These are phyloP conservation scores for Calonectria naviculata DNA, from an alignment of 2,329 filamentous ascomycete species.

Conservation along the genomic window DNA sequence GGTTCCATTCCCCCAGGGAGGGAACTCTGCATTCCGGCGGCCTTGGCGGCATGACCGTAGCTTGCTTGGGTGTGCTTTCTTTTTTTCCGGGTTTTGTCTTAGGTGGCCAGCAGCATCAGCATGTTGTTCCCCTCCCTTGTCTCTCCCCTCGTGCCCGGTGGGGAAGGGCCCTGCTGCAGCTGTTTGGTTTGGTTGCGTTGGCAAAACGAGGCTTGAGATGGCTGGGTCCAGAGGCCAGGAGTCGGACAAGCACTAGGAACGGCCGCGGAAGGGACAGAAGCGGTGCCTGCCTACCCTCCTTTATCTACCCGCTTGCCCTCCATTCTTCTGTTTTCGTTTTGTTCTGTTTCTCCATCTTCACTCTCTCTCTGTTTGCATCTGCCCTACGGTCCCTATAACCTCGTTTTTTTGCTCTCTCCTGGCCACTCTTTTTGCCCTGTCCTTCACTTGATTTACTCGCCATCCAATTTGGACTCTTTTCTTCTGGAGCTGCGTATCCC, in stretches of 20 bases:
- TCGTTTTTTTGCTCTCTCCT: conserved; percentile 16
- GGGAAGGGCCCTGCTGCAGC: not conserved
- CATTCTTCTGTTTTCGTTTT: not conserved
- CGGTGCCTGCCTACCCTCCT: not conserved
- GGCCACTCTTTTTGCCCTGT: conserved; percentile 17
- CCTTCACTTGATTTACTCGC: conserved; percentile 26
- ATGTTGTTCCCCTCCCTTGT: not conserved
- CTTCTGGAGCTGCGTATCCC: not conserved
- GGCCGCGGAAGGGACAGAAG: not conserved
- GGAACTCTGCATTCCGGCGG: not conserved
- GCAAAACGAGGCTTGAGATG: conserved; percentile 2
- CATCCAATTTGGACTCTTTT: not conserved
- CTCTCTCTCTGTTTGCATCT: not conserved
- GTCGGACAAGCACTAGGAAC: not conserved
- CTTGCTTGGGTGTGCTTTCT: not conserved
- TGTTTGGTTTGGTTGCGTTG: not conserved
- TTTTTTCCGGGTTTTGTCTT: not conserved
- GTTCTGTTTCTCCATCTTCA: not conserved
- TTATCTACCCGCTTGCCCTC: not conserved
- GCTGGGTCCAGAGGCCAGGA: not conserved
- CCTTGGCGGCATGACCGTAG: not conserved
- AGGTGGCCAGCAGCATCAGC: not conserved
- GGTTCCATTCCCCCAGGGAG: not conserved
- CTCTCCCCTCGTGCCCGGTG: not conserved
- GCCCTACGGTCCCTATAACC: conserved; percentile 10